phyloP scores from a whole-genome alignment of 306 rosid genomes.

The Acacia crassicarpa region DNA sequence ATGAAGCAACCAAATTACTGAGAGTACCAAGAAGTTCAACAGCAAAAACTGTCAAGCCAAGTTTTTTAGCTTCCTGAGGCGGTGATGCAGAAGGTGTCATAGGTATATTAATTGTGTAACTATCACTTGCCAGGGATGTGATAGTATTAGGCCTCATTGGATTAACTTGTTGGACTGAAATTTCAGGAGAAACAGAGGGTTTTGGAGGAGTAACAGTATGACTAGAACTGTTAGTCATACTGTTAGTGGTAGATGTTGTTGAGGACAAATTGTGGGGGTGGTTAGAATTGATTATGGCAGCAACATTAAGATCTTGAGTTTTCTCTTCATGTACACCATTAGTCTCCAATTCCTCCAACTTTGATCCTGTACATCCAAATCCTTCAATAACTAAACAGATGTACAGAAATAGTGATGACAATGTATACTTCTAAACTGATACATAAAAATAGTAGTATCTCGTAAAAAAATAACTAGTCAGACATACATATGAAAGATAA shows the following conservation, averaged over 20 bases:
- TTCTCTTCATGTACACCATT: background rate
- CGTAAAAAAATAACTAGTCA: background rate
- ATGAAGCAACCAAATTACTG: background rate
- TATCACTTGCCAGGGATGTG: too few relatives aligned
- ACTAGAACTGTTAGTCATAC: background rate
- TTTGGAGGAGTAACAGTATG: background rate
- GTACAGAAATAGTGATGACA: background rate
- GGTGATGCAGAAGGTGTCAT: background rate
- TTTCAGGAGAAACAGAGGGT: too few relatives aligned
- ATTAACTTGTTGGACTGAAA: too few relatives aligned
- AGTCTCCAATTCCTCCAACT: background rate
- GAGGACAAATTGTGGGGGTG: too few relatives aligned
- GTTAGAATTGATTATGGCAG: background rate
- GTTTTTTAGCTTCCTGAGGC: background rate
- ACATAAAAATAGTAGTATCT: too few relatives aligned
- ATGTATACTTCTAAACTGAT: background rate
- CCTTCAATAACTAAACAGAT: background rate
- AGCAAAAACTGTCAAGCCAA: background rate
- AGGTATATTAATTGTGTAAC: background rate
- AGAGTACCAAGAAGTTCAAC: background rate
- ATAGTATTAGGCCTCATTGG: background rate
- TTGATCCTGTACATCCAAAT: background rate
- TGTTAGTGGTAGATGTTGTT: too few relatives aligned
- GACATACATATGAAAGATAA: background rate
- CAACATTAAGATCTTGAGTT: background rate